Percentiles rank a stretch among this genome's conserved stretches.
These are phyloP conservation scores for Cynara cardunculus DNA, from an alignment of 129 eudicot species.

Conservation along the genomic window DNA sequence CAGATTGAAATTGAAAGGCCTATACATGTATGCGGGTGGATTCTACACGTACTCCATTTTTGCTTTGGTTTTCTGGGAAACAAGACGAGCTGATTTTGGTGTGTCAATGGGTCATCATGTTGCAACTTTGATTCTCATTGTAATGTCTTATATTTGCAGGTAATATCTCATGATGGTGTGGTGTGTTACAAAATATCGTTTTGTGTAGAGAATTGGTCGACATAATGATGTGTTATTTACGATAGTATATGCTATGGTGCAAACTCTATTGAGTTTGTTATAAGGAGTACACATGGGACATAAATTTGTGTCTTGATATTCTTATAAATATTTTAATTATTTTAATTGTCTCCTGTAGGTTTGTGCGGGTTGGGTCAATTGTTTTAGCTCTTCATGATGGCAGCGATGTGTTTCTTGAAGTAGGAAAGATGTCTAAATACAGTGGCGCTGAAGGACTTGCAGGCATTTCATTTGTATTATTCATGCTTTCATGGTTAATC, in stretches of 20 bases:
- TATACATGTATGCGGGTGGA: constrained; percentile 55
- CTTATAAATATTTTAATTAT: neutral
- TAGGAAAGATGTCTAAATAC: constrained; percentile 59
- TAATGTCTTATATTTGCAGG: constrained; percentile 45
- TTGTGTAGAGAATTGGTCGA: neutral
- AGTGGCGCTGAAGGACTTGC: constrained; percentile 50
- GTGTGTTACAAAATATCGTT: constrained; percentile 3
- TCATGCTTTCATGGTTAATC: constrained; percentile 48
- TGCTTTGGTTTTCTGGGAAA: constrained; percentile 63
- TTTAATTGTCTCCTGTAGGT: constrained; percentile 28
- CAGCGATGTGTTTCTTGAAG: constrained; percentile 58
- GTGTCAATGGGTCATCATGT: constrained; percentile 59
- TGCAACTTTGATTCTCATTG: constrained; percentile 42
- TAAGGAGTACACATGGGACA: neutral
- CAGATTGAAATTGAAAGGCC: constrained; percentile 52
- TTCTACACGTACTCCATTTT: constrained; percentile 55
- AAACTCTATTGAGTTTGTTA: neutral
- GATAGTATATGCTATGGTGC: neutral
- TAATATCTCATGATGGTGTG: constrained; percentile 17
- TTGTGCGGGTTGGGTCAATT: constrained; percentile 48
- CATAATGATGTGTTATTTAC: neutral
- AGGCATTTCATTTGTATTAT: constrained; percentile 42
- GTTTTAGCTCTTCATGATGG: constrained; percentile 56
- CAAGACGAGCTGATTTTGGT: constrained; percentile 54
- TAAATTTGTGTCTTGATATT: neutral